Evolutionary conservation across 2,329 filamentous ascomycete genomes (phyloP).

Genomic region (Tolypocladium pustulatum): DNA sequence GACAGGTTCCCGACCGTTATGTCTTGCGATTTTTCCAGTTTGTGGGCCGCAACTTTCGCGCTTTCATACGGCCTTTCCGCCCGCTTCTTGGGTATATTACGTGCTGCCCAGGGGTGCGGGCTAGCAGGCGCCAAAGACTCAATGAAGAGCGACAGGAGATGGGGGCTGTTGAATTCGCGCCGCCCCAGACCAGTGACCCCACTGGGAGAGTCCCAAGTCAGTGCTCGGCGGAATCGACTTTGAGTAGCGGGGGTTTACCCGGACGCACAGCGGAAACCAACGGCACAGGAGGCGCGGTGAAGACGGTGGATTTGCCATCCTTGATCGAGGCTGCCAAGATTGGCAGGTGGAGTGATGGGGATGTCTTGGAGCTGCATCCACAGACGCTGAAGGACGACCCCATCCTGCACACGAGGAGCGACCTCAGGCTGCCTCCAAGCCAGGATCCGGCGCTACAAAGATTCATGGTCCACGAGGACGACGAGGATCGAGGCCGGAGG

Average conservation of each 20-base stretch:
- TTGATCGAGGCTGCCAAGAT: conserved; percentile 21
- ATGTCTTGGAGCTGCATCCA: conserved; percentile 27
- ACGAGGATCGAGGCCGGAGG: conserved; percentile 2
- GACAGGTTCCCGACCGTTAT: conserved; percentile 27
- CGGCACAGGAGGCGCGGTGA: neutral
- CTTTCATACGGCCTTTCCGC: conserved; percentile 10
- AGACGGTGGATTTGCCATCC: conserved; percentile 17
- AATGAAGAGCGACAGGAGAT: conserved; percentile 13
- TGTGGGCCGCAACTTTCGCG: conserved; percentile 8
- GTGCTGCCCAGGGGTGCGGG: conserved; percentile 10
- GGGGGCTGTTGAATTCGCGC: conserved; percentile 12
- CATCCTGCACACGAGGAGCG: conserved; percentile 18
- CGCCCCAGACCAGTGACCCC: neutral
- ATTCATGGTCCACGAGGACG: conserved; percentile 10
- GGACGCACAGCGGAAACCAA: neutral
- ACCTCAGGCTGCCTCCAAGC: conserved; percentile 24
- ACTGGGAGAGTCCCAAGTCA: neutral
- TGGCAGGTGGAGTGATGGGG: conserved; percentile 13
- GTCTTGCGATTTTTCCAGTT: conserved; percentile 17
- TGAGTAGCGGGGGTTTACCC: neutral
- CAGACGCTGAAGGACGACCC: conserved; percentile 28
- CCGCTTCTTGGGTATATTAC: conserved; percentile 4
- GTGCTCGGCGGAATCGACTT: neutral
- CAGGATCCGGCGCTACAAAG: conserved; percentile 24
- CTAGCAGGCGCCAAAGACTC: conserved; percentile 11